Evolutionary conservation across 257 asterid species (phyloP).

Genomic region (Lantana camara): DNA sequence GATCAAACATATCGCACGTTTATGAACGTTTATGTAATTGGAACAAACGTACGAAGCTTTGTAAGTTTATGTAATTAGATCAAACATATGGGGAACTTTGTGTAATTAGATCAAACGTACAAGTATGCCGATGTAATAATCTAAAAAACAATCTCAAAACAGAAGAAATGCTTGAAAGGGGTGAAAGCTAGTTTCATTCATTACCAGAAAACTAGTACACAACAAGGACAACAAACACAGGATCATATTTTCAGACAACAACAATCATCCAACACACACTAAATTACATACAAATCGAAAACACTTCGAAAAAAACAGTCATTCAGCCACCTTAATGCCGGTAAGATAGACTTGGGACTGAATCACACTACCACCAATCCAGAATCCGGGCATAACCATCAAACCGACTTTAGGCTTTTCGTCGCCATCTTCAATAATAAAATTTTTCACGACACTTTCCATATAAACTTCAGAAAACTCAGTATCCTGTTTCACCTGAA

Average conservation of each 20-base stretch:
- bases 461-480: slow-evolving; percentile 94
- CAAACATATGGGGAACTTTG: no score
- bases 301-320: slow-evolving; percentile 25
- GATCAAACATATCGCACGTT: no score
- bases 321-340: slow-evolving; percentile 69
- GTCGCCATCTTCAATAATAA: slow-evolving; percentile 53
- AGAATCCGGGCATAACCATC: slow-evolving; percentile 98
- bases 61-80: no score
- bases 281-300: slow-evolving; percentile 31
- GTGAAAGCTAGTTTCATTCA: neutral
- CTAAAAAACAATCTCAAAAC: no score
- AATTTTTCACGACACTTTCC: slow-evolving; percentile 83
- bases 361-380: slow-evolving; percentile 88
- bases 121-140: no score
- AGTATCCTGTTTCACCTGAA: slow-evolving; percentile 75
- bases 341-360: slow-evolving; percentile 88
- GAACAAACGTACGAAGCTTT: no score
- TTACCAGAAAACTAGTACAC: neutral
- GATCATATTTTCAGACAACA: slow-evolving; percentile 9
- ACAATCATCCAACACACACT: slow-evolving; percentile 24
- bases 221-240: neutral
- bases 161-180: neutral
- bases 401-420: slow-evolving; percentile 85
- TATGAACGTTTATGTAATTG: no score
- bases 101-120: no score